These are phyloP conservation scores for Geotrichum reessii DNA, from an alignment of 1,139 yeast genomes.

Conservation along the genomic window DNA sequence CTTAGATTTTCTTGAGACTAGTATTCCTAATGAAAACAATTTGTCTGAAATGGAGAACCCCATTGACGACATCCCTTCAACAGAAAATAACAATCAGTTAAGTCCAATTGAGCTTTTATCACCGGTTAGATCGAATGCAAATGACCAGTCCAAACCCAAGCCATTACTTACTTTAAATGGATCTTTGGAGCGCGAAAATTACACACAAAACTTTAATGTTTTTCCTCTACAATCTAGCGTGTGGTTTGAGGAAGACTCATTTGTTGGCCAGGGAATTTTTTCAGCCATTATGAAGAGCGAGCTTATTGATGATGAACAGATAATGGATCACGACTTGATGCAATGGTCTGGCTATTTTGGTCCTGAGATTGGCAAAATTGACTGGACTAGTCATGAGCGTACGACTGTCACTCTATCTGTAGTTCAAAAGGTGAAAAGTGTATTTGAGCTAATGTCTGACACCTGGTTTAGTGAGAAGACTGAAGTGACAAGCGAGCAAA, in stretches of 20 bases:
- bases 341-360: constrained; percentile 13
- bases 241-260: constrained; percentile 10
- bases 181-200: neutral
- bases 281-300: constrained; percentile 1
- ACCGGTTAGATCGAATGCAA: neutral
- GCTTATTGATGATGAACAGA: neutral
- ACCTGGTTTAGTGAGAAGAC: neutral
- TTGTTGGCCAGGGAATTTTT: constrained; percentile 15
- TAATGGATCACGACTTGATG: neutral
- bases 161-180: neutral
- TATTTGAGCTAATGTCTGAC: neutral
- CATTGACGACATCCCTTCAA: neutral
- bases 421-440: neutral
- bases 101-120: neutral
- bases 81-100: neutral
- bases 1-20: neutral
- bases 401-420: neutral
- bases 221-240: constrained; percentile 2
- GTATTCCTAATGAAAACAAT: neutral
- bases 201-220: constrained; percentile 4
- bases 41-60: neutral
- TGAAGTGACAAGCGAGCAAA: constrained; percentile 10
- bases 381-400: constrained; percentile 1
- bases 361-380: constrained; percentile 13
- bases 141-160: neutral